phyloP scores from a whole-genome alignment of 2,329 filamentous ascomycete genomes.

The Biscogniauxia marginata region DNA sequence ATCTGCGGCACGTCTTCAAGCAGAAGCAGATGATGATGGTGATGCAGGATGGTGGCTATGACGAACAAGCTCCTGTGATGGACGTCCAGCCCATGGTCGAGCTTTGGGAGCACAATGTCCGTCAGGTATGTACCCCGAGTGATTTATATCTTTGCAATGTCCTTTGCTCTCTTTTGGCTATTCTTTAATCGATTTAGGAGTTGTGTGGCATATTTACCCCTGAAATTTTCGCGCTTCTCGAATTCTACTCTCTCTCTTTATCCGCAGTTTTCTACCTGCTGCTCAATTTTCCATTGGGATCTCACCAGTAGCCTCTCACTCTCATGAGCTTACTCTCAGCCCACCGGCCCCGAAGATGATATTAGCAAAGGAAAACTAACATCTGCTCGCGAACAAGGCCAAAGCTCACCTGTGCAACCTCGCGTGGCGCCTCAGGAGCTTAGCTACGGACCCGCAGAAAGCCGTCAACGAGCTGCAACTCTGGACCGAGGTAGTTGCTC shows the following conservation, averaged over 20 bases:
- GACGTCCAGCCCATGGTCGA: conserved; percentile 12
- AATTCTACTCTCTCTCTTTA: too few relatives aligned
- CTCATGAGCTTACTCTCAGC: background rate
- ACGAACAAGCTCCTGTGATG: conserved; percentile 4
- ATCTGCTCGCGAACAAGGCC: background rate
- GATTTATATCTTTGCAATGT: too few relatives aligned
- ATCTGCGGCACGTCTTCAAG: conserved; percentile 20
- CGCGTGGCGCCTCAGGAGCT: conserved; percentile 21
- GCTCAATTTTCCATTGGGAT: too few relatives aligned
- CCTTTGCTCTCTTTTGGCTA: background rate
- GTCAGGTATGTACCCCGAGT: background rate
- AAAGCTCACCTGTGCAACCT: conserved; percentile 13
- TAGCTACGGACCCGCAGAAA: conserved; percentile 17
- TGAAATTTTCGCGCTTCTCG: too few relatives aligned
- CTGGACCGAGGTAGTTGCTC: conserved; percentile 17
- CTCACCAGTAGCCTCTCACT: too few relatives aligned
- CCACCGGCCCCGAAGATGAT: too few relatives aligned
- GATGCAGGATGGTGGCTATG: background rate
- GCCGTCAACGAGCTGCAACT: conserved; percentile 14
- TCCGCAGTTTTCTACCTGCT: too few relatives aligned
- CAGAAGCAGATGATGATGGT: conserved; percentile 11
- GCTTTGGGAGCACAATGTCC: conserved; percentile 6
- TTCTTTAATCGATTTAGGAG: too few relatives aligned
- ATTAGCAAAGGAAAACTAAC: background rate
- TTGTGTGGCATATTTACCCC: too few relatives aligned